Conservation (phyloP, 2,329 filamentous ascomycete species). For the Stromatinia cepivora region DNA sequence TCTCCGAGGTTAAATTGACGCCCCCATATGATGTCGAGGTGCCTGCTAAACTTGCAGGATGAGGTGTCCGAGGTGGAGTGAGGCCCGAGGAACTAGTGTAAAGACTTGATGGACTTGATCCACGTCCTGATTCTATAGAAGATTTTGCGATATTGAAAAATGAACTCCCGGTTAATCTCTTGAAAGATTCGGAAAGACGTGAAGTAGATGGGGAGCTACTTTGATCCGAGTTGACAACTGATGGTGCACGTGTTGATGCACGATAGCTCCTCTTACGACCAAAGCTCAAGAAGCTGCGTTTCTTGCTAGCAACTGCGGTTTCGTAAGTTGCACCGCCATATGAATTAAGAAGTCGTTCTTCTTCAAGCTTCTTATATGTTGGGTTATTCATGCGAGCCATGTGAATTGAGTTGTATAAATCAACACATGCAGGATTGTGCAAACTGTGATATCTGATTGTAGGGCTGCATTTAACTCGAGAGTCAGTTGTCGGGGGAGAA, state of each 20-base stretch:
- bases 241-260: conserved; percentile 60
- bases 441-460: conserved; percentile 77
- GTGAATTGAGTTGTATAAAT: conserved; percentile 84
- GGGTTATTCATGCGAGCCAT: conserved; percentile 87
- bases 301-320: conserved; percentile 45
- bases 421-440: conserved; percentile 73
- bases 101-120: conserved; percentile 46
- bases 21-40: conserved; percentile 42
- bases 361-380: conserved; percentile 71
- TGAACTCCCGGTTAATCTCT: conserved; percentile 67
- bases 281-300: conserved; percentile 52
- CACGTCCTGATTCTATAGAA: conserved; percentile 56
- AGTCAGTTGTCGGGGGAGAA: conserved; percentile 75
- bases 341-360: conserved; percentile 69
- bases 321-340: conserved; percentile 57
- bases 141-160: conserved; percentile 83
- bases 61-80: conserved; percentile 39
- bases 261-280: conserved; percentile 48
- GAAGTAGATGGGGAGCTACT: conserved; percentile 71
- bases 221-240: conserved; percentile 61
- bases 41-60: conserved; percentile 32
- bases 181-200: conserved; percentile 71
- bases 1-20: conserved; percentile 67
- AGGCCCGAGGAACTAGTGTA: conserved; percentile 46
- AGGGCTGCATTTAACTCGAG: conserved; percentile 65